Base-by-base conservation (phyloP, 2,329 filamentous ascomycete genomes). In the Davidsoniella eucalypti region DNA sequence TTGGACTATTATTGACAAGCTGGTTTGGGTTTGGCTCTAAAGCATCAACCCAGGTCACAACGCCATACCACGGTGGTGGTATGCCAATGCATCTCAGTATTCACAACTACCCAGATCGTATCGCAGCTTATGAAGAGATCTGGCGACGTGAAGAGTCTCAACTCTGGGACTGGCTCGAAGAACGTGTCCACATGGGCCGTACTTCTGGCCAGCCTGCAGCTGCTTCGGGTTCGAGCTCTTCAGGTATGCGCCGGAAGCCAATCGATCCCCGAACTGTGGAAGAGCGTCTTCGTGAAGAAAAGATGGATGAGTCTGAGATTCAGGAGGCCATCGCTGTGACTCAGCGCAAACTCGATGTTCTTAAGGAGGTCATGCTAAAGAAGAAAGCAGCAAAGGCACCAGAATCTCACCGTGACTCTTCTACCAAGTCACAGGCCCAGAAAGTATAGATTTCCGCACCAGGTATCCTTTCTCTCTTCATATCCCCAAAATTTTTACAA, bases 151-250 rank as follows among this genome's bases (percentile, higher is more conserved):
- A 95, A 63, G 88, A 95, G 61, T 86, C 77, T 56, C 86, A 92
- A 58, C 68, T 95, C 8, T 95, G 88, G 88, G 81, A 85, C 52
- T 95, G 88, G 88, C 68, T 95, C 4, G 88, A 95, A 63, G 85
- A 94, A 58, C 75, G 88, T 16, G 80, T 87, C 1, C 83, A 86
- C 2, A 68, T 92, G 61, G 82, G 87, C 51, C 69, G 68, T 52
- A 65, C 74, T 56, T 23, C 21, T 56, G 54, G 57, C 18, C 70
- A 67, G 50, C 65, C 58, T 47, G 59, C 53, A 42, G 56, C 60
- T 29, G 63, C 61, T 52, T 58, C 64, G 52, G 17, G 29, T 25
- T 26, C n/a, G 10, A 26, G 47, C 7, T 21, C 44, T 3, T 47
- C 51, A 2, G 44, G 52, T 16, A 40, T 45, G 33, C 52, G 40